These are phyloP conservation scores for Chenopodium album DNA, from an alignment of 148 eudicot genomes.

Conservation along the genomic window DNA sequence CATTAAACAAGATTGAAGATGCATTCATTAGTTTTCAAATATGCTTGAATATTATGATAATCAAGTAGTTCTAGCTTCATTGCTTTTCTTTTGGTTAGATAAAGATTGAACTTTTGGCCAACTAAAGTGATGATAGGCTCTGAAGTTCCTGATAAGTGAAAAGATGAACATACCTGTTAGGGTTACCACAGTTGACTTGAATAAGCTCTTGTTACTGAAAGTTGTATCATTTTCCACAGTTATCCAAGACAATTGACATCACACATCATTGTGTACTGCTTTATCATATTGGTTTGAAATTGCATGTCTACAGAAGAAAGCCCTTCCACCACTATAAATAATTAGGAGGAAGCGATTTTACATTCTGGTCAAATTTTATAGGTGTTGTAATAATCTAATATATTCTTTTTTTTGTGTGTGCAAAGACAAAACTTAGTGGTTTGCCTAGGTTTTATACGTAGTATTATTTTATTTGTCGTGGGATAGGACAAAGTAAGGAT, in stretches of 20 bases:
- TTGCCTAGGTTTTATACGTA: constrained; percentile 17
- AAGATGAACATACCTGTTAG: neutral
- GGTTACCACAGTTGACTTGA: neutral
- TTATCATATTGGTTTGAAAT: constrained; percentile 6
- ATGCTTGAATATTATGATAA: neutral
- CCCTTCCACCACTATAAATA: constrained; percentile 21
- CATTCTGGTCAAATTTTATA: constrained; percentile 24
- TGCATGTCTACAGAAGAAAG: constrained; percentile 9
- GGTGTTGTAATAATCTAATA: constrained; percentile 17
- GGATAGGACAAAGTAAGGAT: constrained; percentile 1
- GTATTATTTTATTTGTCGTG: constrained; percentile 7
- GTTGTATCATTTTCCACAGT: neutral
- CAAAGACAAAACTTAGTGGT: constrained; percentile 31
- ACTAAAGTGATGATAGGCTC: neutral
- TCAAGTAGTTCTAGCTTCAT: neutral
- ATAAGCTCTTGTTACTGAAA: constrained; percentile 9
- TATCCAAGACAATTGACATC: neutral
- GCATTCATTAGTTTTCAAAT: neutral
- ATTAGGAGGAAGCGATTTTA: constrained; percentile 17
- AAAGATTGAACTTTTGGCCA: neutral
- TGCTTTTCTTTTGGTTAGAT: neutral
- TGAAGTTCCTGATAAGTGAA: neutral
- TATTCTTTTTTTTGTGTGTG: constrained; percentile 16
- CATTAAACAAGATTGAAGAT: neutral
- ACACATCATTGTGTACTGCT: neutral